Evolutionary conservation across 192 early-diverging fungal species (phyloP).

Genomic region (Backusella westeae): DNA sequence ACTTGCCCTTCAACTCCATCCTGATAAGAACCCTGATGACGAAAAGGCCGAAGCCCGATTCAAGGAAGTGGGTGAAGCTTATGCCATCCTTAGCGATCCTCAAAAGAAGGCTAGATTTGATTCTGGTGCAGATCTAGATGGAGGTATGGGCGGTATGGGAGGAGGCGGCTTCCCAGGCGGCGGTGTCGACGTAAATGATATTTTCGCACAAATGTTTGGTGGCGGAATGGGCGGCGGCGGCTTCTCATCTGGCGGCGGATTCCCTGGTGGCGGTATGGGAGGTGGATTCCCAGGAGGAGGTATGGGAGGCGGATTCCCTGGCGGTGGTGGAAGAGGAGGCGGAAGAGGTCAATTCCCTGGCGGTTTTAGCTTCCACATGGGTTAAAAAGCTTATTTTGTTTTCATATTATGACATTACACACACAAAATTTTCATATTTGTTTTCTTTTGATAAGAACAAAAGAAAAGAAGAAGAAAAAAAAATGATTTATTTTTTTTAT

Average conservation of each 20-base stretch:
- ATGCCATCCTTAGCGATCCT: slow-evolving; percentile 75
- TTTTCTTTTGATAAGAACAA: background rate
- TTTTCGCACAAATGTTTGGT: slow-evolving; percentile 55
- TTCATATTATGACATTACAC: background rate
- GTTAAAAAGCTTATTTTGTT: slow-evolving; percentile 23
- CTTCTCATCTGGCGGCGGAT: slow-evolving; percentile 1
- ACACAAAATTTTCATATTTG: background rate
- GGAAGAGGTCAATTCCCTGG: slow-evolving; percentile 18
- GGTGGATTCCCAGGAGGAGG: slow-evolving; percentile 30
- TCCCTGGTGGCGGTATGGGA: slow-evolving; percentile 29
- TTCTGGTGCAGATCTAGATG: slow-evolving; percentile 77
- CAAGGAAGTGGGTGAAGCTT: slow-evolving; percentile 84
- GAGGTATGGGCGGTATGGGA: slow-evolving; percentile 41
- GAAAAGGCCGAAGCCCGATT: slow-evolving; percentile 72
- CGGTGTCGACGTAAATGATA: slow-evolving; percentile 59
- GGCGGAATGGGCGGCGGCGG: slow-evolving; percentile 27
- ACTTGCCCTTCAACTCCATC: slow-evolving; percentile 85
- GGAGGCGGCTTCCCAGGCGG: slow-evolving; percentile 42
- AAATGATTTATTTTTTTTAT: background rate
- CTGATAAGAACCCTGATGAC: slow-evolving; percentile 82
- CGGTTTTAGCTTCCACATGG: slow-evolving; percentile 47
- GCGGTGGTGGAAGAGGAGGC: slow-evolving; percentile 12
- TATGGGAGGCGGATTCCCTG: slow-evolving; percentile 26
- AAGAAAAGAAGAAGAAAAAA: background rate
- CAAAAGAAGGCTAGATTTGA: slow-evolving; percentile 81